Percentiles rank a stretch among this genome's conserved stretches.
Evolutionary conservation across 805 yeast genomes (phyloP).

Genomic region (Barnettozyma populi): DNA sequence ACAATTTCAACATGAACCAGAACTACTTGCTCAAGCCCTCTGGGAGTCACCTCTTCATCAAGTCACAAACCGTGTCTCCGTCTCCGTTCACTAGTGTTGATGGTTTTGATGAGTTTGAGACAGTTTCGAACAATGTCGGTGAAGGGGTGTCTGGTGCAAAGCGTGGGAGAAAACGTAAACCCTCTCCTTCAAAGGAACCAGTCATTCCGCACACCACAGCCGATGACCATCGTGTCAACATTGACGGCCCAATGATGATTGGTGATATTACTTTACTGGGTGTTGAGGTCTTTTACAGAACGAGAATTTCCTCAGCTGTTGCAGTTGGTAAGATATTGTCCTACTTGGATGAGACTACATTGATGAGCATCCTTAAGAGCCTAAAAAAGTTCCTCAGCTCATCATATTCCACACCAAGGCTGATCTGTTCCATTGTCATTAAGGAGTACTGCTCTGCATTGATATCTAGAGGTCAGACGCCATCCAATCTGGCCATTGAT

Average conservation of each 20-base stretch:
- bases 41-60: conserved; percentile 32
- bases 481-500: conserved; percentile 26
- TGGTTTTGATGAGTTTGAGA: conserved; percentile 16
- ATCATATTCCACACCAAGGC: conserved; percentile 66
- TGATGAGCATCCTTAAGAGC: conserved; percentile 33
- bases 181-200: conserved; percentile 21
- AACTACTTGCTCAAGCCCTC: conserved; percentile 75
- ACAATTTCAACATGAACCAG: conserved; percentile 78
- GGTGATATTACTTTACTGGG: conserved; percentile 92
- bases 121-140: background rate
- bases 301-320: conserved; percentile 68
- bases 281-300: conserved; percentile 61
- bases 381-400: conserved; percentile 22
- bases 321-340: conserved; percentile 70
- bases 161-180: conserved; percentile 46
- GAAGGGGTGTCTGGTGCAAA: conserved; percentile 13
- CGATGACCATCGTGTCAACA: conserved; percentile 60
- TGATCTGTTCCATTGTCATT: conserved; percentile 61
- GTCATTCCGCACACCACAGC: conserved; percentile 44
- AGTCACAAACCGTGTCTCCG: conserved; percentile 1
- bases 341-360: conserved; percentile 35
- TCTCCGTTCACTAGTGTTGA: conserved; percentile 8
- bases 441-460: conserved; percentile 54
- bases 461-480: conserved; percentile 11
- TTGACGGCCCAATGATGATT: conserved; percentile 85